Conservation (phyloP, 257 asterid genomes). For the Scutellaria baicalensis region DNA sequence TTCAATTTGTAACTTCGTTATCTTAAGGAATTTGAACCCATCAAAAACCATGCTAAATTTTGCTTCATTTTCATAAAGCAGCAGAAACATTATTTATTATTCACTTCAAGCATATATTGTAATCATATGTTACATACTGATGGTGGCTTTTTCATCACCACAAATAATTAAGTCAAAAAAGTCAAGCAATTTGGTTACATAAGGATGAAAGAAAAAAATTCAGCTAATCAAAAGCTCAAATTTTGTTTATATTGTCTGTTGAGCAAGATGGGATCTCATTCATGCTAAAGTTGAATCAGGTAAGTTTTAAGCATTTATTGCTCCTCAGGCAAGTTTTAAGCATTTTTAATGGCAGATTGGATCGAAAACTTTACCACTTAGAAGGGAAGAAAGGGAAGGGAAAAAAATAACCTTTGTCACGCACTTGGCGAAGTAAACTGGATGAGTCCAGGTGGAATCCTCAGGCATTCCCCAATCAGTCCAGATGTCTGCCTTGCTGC, state of each 20-base stretch:
- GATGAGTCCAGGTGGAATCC: conserved; percentile 49
- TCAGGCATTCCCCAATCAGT: conserved; percentile 62
- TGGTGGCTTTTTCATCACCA: too few relatives aligned
- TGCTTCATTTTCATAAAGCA: neutral
- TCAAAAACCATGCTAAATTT: neutral
- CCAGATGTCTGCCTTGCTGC: conserved; percentile 28
- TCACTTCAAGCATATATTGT: too few relatives aligned
- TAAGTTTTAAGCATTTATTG: too few relatives aligned
- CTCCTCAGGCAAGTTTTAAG: too few relatives aligned
- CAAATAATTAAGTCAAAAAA: too few relatives aligned
- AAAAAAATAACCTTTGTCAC: conserved; percentile 49
- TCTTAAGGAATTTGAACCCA: neutral
- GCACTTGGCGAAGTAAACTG: conserved; percentile 74
- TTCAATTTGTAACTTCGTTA: neutral
- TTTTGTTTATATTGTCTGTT: neutral
- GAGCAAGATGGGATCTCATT: neutral
- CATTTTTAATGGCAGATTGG: neutral
- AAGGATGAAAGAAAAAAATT: too few relatives aligned
- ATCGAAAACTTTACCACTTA: neutral
- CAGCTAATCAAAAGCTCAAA: too few relatives aligned
- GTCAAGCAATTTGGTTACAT: too few relatives aligned
- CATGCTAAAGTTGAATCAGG: neutral
- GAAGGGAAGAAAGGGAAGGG: neutral
- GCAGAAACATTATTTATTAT: too few relatives aligned
- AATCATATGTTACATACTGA: too few relatives aligned